Conservation (phyloP, 2,329 filamentous ascomycete genomes). For the Penicillium sp. region DNA sequence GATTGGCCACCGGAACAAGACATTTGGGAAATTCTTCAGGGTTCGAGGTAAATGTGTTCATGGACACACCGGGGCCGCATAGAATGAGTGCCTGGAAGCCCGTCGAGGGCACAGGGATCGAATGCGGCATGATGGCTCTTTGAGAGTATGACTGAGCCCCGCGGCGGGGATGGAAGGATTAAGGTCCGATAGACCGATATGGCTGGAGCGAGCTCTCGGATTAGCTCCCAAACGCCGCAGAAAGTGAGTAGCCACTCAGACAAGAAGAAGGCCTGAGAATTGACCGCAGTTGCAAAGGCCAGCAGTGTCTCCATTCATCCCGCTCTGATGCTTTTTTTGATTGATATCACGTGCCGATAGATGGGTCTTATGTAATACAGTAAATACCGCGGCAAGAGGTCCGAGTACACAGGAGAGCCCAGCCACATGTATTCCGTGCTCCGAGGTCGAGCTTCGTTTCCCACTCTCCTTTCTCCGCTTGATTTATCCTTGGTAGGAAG, state of each 20-base stretch:
- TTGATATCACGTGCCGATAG: slow-evolving; percentile 26
- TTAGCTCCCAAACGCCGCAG: neutral
- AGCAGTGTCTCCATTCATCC: neutral
- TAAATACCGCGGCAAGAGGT: slow-evolving; percentile 29
- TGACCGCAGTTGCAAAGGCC: neutral
- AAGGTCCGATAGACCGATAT: neutral
- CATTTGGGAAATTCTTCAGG: slow-evolving; percentile 41
- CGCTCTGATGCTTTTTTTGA: slow-evolving; percentile 13
- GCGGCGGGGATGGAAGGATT: neutral
- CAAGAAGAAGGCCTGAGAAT: neutral
- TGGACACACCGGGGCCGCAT: slow-evolving; percentile 42
- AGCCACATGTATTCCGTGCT: slow-evolving; percentile 41
- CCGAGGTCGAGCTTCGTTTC: slow-evolving; percentile 34
- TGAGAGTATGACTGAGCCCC: neutral
- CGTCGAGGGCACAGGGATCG: slow-evolving; percentile 52
- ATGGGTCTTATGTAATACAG: slow-evolving; percentile 17
- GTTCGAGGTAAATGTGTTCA: slow-evolving; percentile 49
- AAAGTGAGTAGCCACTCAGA: neutral
- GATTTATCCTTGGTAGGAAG: slow-evolving; percentile 13
- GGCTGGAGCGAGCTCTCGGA: neutral
- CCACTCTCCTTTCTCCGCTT: slow-evolving; percentile 20
- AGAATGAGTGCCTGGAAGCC: slow-evolving; percentile 48
- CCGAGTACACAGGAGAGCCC: slow-evolving; percentile 21
- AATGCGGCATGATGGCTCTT: slow-evolving; percentile 27
- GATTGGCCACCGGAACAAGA: slow-evolving; percentile 48